Evolutionary conservation across 129 eudicot species (phyloP).

Genomic region (Artemisia argyi): DNA sequence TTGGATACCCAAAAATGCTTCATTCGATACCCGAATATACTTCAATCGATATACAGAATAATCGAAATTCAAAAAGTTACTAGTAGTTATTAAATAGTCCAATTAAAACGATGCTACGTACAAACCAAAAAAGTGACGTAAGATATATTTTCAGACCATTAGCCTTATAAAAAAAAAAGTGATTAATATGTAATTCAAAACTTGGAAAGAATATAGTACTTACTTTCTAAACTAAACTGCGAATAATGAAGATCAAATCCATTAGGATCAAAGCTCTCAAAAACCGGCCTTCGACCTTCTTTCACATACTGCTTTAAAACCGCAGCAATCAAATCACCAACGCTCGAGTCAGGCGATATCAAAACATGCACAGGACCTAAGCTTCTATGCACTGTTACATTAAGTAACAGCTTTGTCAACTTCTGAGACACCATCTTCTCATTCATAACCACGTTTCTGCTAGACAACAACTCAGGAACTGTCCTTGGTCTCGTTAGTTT

Average conservation of each 20-base stretch:
- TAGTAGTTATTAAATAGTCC: too few species aligned
- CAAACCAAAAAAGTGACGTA: too few species aligned
- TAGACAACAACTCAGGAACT: slow-evolving; percentile 57
- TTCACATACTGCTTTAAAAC: slow-evolving; percentile 57
- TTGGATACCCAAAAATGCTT: too few species aligned
- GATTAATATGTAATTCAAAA: too few species aligned
- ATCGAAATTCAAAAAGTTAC: too few species aligned
- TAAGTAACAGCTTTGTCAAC: slow-evolving; percentile 72
- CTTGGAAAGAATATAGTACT: slow-evolving; percentile 18
- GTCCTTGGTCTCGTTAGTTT: slow-evolving; percentile 66
- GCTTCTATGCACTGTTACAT: slow-evolving; percentile 81
- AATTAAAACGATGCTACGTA: too few species aligned
- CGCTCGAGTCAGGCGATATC: slow-evolving; percentile 66
- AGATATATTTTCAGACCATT: too few species aligned
- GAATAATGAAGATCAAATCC: slow-evolving; percentile 86
- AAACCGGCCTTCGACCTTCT: slow-evolving; percentile 67
- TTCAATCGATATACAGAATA: too few species aligned
- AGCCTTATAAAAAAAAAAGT: too few species aligned
- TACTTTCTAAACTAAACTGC: slow-evolving; percentile 93
- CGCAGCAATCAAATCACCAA: slow-evolving; percentile 62
- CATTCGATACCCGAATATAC: too few species aligned
- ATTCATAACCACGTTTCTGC: slow-evolving; percentile 24
- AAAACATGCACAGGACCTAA: slow-evolving; percentile 73
- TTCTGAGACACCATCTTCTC: slow-evolving; percentile 29
- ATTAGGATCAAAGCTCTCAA: slow-evolving; percentile 34